These are phyloP conservation scores for Phytopythium sindhum DNA, from an alignment of 352 stramenopile genomes.

Conservation along the genomic window DNA sequence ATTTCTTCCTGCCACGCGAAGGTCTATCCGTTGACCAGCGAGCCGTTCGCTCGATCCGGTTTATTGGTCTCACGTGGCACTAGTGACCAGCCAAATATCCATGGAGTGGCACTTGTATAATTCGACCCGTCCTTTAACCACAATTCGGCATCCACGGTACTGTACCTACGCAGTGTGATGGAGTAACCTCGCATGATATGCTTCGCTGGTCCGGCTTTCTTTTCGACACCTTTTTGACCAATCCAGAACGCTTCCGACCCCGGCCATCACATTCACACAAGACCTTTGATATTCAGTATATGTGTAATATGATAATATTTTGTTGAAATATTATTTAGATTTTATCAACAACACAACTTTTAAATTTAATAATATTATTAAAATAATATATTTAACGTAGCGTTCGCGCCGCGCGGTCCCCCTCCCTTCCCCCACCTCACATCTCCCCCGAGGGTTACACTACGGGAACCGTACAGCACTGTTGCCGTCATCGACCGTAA, in stretches of 20 bases:
- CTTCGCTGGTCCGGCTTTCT: slow-evolving; percentile 2
- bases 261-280: no score
- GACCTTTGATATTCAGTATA: not conserved
- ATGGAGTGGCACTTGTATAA: not conserved
- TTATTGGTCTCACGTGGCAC: not conserved
- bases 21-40: no score
- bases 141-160: slow-evolving; percentile 3
- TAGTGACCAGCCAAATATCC: not conserved
- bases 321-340: not conserved
- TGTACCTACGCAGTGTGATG: no score
- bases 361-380: not conserved
- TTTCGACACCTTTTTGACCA: not conserved
- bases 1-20: no score
- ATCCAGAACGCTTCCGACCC: not conserved
- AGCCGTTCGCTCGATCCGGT: not conserved
- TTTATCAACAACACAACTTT: not conserved
- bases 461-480: not conserved
- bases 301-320: not conserved
- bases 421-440: not conserved
- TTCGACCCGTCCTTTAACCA: not conserved
- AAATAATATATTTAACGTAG: not conserved
- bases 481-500: not conserved
- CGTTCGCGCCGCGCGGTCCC: not conserved
- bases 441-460: not conserved
- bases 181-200: not conserved